Conservation (phyloP, 805 yeast species). For the Helenozyma rhizophorensis region DNA sequence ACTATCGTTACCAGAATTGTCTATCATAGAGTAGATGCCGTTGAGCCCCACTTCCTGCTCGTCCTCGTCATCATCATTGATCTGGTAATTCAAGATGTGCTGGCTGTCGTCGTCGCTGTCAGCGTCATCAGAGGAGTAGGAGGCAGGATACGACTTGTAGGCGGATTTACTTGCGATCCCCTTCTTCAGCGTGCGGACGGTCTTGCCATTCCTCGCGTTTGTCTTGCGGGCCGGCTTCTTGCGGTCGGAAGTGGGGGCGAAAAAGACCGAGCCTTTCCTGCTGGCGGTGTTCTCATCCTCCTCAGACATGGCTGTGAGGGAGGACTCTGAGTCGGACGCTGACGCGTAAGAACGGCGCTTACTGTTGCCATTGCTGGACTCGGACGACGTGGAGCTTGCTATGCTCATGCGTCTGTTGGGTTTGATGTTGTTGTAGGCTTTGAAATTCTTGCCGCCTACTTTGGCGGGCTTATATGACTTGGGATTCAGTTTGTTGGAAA, state of each 20-base stretch:
- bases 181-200: slow-evolving; percentile 10
- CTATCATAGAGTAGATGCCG: slow-evolving; percentile 22
- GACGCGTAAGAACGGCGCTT: slow-evolving; percentile 4
- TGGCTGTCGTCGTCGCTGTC: slow-evolving; percentile 2
- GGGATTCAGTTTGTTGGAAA: slow-evolving; percentile 11
- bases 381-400: slow-evolving; percentile 29
- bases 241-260: slow-evolving; percentile 1
- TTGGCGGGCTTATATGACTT: slow-evolving; percentile 9
- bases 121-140: slow-evolving; percentile 3
- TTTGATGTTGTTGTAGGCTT: slow-evolving; percentile 15
- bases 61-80: slow-evolving; percentile 5
- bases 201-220: slow-evolving; percentile 4
- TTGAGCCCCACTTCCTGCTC: slow-evolving; percentile 15
- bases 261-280: slow-evolving; percentile 12
- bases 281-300: slow-evolving; percentile 13
- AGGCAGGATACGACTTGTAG: slow-evolving; percentile 2
- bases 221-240: background rate
- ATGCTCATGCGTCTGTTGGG: slow-evolving; percentile 30
- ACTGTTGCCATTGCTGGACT: slow-evolving; percentile 17
- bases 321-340: slow-evolving; percentile 32
- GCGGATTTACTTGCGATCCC: slow-evolving; percentile 8
- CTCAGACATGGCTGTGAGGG: slow-evolving; percentile 35
- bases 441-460: slow-evolving; percentile 32
- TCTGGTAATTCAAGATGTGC: background rate
- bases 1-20: slow-evolving; percentile 11